Percentiles rank a stretch among this genome's conserved stretches.
These are phyloP conservation scores for Rhodotorula paludigena DNA, from an alignment of 768 basidiomycete genomes.

Conservation along the genomic window DNA sequence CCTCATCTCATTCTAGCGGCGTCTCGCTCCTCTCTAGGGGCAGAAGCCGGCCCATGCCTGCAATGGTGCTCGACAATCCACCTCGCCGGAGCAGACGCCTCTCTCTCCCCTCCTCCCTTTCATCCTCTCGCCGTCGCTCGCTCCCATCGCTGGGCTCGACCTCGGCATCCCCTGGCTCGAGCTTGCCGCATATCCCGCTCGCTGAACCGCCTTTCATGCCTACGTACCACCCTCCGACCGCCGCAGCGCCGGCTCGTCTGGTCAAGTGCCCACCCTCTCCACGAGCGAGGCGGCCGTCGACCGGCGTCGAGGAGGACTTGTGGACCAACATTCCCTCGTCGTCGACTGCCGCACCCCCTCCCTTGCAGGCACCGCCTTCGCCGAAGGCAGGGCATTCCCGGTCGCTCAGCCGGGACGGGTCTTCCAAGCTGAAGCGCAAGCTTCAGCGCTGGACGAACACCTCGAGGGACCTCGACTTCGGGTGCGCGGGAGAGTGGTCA, in stretches of 20 bases:
- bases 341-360: not conserved
- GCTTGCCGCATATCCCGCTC: slow-evolving; percentile 7
- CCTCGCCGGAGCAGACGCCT: not conserved
- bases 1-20: not conserved
- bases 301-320: not conserved
- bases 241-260: not conserved
- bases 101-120: not conserved
- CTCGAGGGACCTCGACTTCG: slow-evolving; percentile 28
- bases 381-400: not conserved
- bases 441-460: slow-evolving; percentile 1
- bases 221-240: slow-evolving; percentile 4
- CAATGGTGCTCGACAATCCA: not conserved
- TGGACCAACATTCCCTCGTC: not conserved
- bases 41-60: not conserved
- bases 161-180: not conserved
- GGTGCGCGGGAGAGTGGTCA: slow-evolving; percentile 28
- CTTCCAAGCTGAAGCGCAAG: slow-evolving; percentile 3
- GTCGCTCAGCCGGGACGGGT: slow-evolving; percentile 1
- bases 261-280: not conserved
- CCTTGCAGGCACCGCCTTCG: not conserved
- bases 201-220: slow-evolving; percentile 31
- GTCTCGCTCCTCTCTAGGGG: not conserved
- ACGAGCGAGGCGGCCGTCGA: not conserved
- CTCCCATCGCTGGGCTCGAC: not conserved
- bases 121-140: not conserved